phyloP scores from a whole-genome alignment of 352 stramenopile species.

The Thalassiosira exigua region DNA sequence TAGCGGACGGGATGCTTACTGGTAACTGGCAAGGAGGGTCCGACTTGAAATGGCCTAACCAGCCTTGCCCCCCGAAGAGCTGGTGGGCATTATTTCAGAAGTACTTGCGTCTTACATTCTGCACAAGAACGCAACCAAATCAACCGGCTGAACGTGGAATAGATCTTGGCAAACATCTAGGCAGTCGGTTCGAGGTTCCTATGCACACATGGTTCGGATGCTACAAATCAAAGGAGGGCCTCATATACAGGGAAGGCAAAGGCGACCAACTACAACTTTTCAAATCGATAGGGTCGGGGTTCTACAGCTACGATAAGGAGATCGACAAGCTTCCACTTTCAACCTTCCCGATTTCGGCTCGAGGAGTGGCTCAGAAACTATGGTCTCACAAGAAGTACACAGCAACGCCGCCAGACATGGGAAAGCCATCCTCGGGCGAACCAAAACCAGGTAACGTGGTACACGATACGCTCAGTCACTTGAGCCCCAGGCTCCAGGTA shows the following conservation, averaged over 20 bases:
- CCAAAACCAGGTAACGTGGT: not conserved
- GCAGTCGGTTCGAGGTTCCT: not conserved
- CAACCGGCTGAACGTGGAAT: not conserved
- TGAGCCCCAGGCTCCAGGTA: too few species aligned
- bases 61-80: not conserved
- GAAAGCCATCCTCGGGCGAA: not conserved
- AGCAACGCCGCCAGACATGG: not conserved
- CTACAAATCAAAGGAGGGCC: not conserved
- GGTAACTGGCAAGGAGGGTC: constrained; percentile 1
- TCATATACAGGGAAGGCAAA: not conserved
- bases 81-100: not conserved
- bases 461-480: not conserved
- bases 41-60: constrained; percentile 10
- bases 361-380: not conserved
- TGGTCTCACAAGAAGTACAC: not conserved
- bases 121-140: not conserved
- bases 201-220: not conserved
- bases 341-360: not conserved
- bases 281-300: not conserved
- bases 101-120: not conserved
- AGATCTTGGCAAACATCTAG: not conserved
- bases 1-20: not conserved
- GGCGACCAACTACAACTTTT: not conserved
- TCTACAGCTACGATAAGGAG: too few species aligned
- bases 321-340: not conserved